phyloP scores from a whole-genome alignment of 768 basidiomycete species.

The Pleurotus tuber-regium region DNA sequence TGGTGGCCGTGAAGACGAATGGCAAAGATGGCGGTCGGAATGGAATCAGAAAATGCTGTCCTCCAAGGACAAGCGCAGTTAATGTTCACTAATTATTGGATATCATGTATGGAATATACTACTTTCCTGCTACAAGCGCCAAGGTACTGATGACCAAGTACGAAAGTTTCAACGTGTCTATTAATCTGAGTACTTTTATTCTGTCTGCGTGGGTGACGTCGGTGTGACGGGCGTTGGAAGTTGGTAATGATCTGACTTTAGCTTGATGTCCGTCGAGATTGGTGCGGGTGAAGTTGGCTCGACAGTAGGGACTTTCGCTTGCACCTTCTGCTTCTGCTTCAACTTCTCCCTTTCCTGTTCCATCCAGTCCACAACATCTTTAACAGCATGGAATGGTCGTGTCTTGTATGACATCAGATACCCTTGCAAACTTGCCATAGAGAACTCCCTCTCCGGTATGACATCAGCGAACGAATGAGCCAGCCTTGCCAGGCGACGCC shows the following conservation, averaged over 20 bases:
- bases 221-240: constrained; percentile 1
- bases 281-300: background rate
- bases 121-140: too few species aligned
- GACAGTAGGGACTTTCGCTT: background rate
- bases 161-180: too few species aligned
- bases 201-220: background rate
- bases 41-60: constrained; percentile 41
- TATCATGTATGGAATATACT: too few species aligned
- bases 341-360: constrained; percentile 30
- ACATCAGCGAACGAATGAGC: constrained; percentile 46
- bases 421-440: constrained; percentile 37
- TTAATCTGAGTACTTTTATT: background rate
- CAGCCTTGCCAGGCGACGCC: constrained; percentile 31
- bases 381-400: constrained; percentile 47
- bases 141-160: too few species aligned
- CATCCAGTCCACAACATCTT: constrained; percentile 39
- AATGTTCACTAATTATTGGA: background rate
- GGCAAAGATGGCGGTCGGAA: constrained; percentile 59
- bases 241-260: background rate
- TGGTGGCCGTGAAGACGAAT: constrained; percentile 73
- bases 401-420: constrained; percentile 62
- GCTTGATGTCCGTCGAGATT: background rate
- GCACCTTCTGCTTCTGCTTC: background rate
- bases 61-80: background rate
- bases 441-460: constrained; percentile 36